A percentile compares a stretch with the other conserved stretches of the same genome.
Evolutionary conservation across 805 yeast species (phyloP).

Genomic region (Dipodascus albidus): DNA sequence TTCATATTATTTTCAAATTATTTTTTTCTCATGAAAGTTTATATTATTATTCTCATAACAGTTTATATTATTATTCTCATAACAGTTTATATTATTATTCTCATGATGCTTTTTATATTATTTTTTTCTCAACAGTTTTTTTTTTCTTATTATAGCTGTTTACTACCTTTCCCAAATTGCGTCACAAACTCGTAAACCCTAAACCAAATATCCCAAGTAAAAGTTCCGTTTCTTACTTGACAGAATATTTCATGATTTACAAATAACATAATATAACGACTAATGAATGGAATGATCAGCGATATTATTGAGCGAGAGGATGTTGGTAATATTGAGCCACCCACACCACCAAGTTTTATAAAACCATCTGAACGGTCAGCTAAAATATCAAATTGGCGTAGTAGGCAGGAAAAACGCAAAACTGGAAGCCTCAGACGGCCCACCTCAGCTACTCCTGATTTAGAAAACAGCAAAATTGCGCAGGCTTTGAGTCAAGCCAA

Average conservation of each 20-base stretch:
- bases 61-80: too few species aligned
- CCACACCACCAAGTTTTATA: not conserved
- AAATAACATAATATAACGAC: not conserved
- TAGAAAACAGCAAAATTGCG: not conserved
- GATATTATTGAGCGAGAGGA: constrained; percentile 47
- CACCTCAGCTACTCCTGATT: not conserved
- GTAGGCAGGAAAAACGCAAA: not conserved
- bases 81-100: too few species aligned
- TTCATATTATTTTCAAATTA: not conserved
- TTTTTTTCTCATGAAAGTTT: too few species aligned
- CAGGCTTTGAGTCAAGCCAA: not conserved
- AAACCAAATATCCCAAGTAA: not conserved
- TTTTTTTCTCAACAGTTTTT: too few species aligned
- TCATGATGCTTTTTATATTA: too few species aligned
- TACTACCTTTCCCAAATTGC: too few species aligned
- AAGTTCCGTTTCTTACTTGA: too few species aligned
- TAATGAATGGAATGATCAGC: constrained; percentile 34
- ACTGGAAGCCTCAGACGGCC: not conserved
- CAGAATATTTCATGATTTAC: not conserved
- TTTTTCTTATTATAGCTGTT: too few species aligned
- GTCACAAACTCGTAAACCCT: not conserved
- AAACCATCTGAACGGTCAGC: not conserved
- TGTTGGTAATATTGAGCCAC: not conserved
- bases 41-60: too few species aligned
- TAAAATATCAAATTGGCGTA: constrained; percentile 1